Percentiles rank a stretch among this genome's conserved stretches.
phyloP scores from a whole-genome alignment of 306 rosid genomes.

The Trifolium pratense region DNA sequence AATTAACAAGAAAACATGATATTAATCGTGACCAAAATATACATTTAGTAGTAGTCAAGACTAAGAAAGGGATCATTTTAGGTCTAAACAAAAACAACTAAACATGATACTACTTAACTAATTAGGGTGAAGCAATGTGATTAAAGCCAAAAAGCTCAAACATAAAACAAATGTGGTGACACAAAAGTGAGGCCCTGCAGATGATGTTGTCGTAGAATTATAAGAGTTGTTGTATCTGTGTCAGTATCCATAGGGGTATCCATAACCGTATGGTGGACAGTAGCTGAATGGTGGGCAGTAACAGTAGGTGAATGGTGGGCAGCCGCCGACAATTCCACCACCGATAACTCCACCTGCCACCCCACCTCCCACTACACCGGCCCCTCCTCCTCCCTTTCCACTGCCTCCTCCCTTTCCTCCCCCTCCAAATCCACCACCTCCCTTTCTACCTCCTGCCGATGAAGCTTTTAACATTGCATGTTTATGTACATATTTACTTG shows the following conservation, averaged over 20 bases:
- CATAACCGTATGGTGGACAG: too few relatives aligned
- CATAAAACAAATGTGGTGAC: not conserved
- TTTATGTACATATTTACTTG: slow-evolving; percentile 16
- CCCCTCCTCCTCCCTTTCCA: not conserved
- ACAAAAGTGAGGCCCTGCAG: slow-evolving; percentile 19
- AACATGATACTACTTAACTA: not conserved
- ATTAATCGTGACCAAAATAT: not conserved
- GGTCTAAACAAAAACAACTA: not conserved
- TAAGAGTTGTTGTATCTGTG: not conserved
- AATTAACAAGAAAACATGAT: not conserved
- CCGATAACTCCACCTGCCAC: not conserved
- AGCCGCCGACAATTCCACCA: not conserved
- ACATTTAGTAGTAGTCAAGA: not conserved
- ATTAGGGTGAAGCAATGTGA: slow-evolving; percentile 11
- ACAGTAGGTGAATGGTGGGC: too few relatives aligned
- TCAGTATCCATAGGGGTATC: too few relatives aligned
- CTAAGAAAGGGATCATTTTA: not conserved
- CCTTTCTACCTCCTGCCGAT: not conserved
- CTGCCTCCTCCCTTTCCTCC: slow-evolving; percentile 9
- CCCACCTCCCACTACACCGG: not conserved
- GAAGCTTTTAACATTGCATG: not conserved
- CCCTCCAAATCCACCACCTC: not conserved
- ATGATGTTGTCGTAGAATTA: slow-evolving; percentile 31
- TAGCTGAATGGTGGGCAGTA: too few relatives aligned
- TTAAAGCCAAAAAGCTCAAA: slow-evolving; percentile 15